Evolutionary conservation across 2,329 filamentous ascomycete species (phyloP).

Genomic region (Dactylonectria macrodidyma): DNA sequence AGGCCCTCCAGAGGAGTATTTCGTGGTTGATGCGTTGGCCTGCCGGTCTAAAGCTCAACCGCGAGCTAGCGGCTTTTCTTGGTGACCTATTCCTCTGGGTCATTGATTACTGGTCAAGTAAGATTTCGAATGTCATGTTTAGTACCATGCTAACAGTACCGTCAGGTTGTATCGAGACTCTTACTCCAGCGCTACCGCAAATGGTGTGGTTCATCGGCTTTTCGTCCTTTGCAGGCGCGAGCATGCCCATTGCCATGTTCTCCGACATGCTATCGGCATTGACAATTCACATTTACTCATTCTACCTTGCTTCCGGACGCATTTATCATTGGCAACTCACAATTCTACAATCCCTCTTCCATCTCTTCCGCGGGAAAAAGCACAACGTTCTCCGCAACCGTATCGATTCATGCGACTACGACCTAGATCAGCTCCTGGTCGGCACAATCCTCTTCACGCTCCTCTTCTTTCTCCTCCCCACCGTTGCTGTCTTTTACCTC

Average conservation of each 20-base stretch:
- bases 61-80: conserved; percentile 91
- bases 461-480: conserved; percentile 94
- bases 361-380: conserved; percentile 98
- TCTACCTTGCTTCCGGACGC: conserved; percentile 95
- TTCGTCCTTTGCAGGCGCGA: conserved; percentile 94
- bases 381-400: conserved; percentile 96
- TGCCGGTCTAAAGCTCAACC: conserved; percentile 94
- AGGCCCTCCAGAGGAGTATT: conserved; percentile 90
- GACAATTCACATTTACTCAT: conserved; percentile 97
- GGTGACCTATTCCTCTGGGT: conserved; percentile 98
- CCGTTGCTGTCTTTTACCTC: conserved; percentile 95
- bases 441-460: conserved; percentile 97
- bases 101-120: conserved; percentile 96
- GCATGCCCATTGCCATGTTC: conserved; percentile 96
- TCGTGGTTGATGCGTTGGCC: conserved; percentile 97
- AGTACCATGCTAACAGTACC: conserved; percentile 41
- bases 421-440: conserved; percentile 94
- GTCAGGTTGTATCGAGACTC: conserved; percentile 80
- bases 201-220: conserved; percentile 95
- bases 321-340: conserved; percentile 99
- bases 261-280: conserved; percentile 93
- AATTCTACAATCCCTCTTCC: conserved; percentile 97
- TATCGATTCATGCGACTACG: conserved; percentile 99
- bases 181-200: conserved; percentile 85
- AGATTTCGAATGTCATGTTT: conserved; percentile 47